Base-by-base conservation (phyloP, 2,329 filamentous ascomycete genomes). In the Triangularia setosa region DNA sequence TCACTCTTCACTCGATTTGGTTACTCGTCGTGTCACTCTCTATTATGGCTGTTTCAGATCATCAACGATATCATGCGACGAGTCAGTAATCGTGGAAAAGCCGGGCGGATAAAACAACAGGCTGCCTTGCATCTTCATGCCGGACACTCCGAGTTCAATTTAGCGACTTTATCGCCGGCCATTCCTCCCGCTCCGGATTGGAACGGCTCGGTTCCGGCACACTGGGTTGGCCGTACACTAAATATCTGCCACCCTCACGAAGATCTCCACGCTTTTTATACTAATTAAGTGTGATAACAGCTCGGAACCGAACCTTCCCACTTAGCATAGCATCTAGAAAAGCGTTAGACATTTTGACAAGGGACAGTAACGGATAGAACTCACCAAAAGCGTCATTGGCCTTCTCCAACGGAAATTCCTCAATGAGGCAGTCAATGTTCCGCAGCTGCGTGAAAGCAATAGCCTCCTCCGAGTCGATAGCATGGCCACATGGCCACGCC, bases 391-490 rank as follows among this genome's bases (percentile, higher is more conserved):
- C 83, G 64, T 79, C 74, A 18, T 78, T 73, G 0, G 77, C 79
- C 40, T 85, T 78, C 0, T 74, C 80, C 64, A 92, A 77, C 0
- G 85, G 81, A 72, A 85, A 91, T 70, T 79, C 86, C 79, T 91
- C 84, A 27, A 89, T 77, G 74, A 90, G 79, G 60, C 88, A 89
- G 75, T 84, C 83, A 68, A 92, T 82, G 4, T 79, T 79, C 69
- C 91, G 86, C 16, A 79, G 75, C 64, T 81, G 77, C 0, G 89
- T 83, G 71, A 92, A 92, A 2, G 79, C 79, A 60, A 92, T 82
- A 65, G 90, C 88, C 69, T 90, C 86, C 71, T 87, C 84, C 62
- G 83, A 81, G 66, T 91, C 84, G 55, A 86, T 78, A 1, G 87
- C 81, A 44, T 90, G 82, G 0, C 88, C 89, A 23, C 84, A 84